Percentiles rank a stretch among this genome's conserved stretches.
These are phyloP conservation scores for Artemisia annua DNA, from an alignment of 129 eudicot genomes.

Conservation along the genomic window DNA sequence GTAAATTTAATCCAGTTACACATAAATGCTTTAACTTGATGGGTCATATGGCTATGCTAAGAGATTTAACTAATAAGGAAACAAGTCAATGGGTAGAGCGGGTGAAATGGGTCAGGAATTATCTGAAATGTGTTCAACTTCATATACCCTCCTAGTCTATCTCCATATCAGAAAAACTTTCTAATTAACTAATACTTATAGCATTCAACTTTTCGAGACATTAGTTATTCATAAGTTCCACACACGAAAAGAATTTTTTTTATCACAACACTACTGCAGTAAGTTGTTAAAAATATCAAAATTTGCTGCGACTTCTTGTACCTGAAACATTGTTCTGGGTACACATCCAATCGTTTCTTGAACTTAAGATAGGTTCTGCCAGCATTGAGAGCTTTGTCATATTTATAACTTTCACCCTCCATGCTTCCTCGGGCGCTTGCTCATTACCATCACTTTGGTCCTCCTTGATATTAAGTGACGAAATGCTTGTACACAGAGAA, in stretches of 20 bases:
- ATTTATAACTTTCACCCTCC: constrained; percentile 86
- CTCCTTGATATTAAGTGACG: constrained; percentile 37
- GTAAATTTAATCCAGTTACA: background rate
- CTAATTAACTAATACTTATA: too few relatives aligned
- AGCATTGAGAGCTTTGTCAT: constrained; percentile 75
- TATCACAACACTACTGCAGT: constrained; percentile 1
- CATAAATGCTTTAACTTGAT: background rate
- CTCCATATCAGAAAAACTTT: too few relatives aligned
- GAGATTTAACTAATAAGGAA: background rate
- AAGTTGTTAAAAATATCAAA: background rate
- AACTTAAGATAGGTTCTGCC: constrained; percentile 94
- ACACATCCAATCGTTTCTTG: constrained; percentile 74
- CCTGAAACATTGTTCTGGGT: constrained; percentile 98
- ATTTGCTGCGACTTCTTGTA: constrained; percentile 13
- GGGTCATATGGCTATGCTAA: too few relatives aligned
- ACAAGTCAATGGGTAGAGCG: background rate
- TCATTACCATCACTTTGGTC: constrained; percentile 40
- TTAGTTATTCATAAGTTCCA: too few relatives aligned
- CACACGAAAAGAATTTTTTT: too few relatives aligned
- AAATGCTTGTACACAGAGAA: too few relatives aligned
- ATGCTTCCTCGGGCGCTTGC: constrained; percentile 50
- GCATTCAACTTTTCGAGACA: too few relatives aligned
- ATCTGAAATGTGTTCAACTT: background rate
- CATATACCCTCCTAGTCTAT: background rate
- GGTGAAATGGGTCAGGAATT: background rate